Base-by-base conservation (phyloP, 768 basidiomycete genomes). In the Macrocybe gigantea region DNA sequence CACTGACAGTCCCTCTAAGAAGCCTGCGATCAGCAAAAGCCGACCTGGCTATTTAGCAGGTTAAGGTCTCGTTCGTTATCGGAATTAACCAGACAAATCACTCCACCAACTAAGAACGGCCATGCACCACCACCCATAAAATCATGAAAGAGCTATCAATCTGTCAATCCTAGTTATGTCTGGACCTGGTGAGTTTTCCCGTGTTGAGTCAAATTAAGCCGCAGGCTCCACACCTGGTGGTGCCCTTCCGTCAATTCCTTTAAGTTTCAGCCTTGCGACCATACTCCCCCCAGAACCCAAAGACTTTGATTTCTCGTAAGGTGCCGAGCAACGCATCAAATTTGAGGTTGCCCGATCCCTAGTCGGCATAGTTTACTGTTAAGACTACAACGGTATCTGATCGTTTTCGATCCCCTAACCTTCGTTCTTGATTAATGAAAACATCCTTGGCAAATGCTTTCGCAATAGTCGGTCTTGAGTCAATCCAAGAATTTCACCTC, bases 21-120 rank as follows among this genome's bases (percentile, higher is more conserved):
- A 85, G 83, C 76, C 78, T 59, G 70, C 74, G 76, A 77, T 80
- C 80, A 82, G 77, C 83, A 55, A 74, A 78, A 79, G 81, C 75
- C 78, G 67, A 44, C 47, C 51, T 52, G 52, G 52, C 52, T 53
- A 53, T 53, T 54, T 54, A 54, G 53, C 53, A 54, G 53, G 53
- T 54, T 54, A 54, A 53, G 48, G 86, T 88, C 85, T 88, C 84
- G 79, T 86, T 88, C 81, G 80, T 87, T 87, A 88, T 88, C 85
- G 80, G 83, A 88, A 88, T 89, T 88, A 88, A 88, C 85, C 87
- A 88, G 88, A 89, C 87, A 88, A 88, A 88, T 88, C 87, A 87
- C 85, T 88, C 84, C 85, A 72, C 80, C 78, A 85, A 85, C 83
- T 84, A 85, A 84, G 82, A 85, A 85, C 78, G 80, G 83, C 83